phyloP scores from a whole-genome alignment of 2,329 filamentous ascomycete species.

The Talaromyces rugulosus region DNA sequence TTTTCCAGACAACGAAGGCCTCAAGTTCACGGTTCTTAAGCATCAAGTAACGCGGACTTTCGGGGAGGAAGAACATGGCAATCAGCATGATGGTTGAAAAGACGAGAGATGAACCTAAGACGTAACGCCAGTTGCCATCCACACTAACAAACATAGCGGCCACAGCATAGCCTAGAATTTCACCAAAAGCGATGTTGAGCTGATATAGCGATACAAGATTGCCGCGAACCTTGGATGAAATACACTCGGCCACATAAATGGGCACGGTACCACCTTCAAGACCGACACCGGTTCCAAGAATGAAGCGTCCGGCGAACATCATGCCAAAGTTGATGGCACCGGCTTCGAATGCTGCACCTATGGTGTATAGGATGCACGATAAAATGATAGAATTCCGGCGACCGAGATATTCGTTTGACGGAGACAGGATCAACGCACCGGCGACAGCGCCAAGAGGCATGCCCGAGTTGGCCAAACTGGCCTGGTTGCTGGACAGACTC shows the following conservation, averaged over 20 bases:
- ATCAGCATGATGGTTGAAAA: constrained; percentile 61
- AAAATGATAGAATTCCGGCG: constrained; percentile 66
- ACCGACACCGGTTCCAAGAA: constrained; percentile 67
- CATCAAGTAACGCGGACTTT: constrained; percentile 24
- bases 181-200: constrained; percentile 70
- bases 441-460: constrained; percentile 70
- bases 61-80: constrained; percentile 53
- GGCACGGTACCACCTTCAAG: constrained; percentile 71
- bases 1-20: constrained; percentile 54
- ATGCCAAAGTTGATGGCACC: constrained; percentile 66
- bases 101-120: constrained; percentile 66
- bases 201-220: constrained; percentile 72
- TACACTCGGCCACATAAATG: constrained; percentile 67
- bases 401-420: constrained; percentile 64
- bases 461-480: constrained; percentile 64
- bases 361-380: constrained; percentile 64
- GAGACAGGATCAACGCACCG: constrained; percentile 63
- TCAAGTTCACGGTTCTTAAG: constrained; percentile 25
- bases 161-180: constrained; percentile 68
- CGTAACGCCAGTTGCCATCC: constrained; percentile 66
- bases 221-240: constrained; percentile 62
- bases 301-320: constrained; percentile 65
- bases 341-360: constrained; percentile 65
- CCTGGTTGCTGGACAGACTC: constrained; percentile 51
- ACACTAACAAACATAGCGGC: constrained; percentile 70